These are phyloP conservation scores for Endotrypanum monterogeii DNA, from an alignment of 208 protist species.

Conservation along the genomic window DNA sequence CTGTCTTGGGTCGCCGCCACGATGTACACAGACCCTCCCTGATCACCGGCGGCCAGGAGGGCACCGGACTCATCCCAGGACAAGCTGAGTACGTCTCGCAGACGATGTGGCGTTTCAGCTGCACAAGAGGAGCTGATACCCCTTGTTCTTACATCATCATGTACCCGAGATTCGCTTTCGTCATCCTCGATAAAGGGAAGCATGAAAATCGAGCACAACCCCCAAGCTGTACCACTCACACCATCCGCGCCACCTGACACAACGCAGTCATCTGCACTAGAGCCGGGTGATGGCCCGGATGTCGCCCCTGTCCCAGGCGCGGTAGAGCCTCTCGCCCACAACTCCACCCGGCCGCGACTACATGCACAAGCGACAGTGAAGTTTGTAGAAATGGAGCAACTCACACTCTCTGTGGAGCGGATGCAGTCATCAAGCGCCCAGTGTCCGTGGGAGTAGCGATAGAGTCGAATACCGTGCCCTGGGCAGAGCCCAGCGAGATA, in stretches of 20 bases:
- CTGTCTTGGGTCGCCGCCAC: constrained; percentile 46
- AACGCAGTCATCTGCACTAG: not conserved
- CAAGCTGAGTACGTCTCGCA: constrained; percentile 45
- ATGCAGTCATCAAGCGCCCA: constrained; percentile 75
- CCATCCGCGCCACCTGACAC: not conserved
- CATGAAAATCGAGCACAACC: constrained; percentile 20
- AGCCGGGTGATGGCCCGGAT: not conserved
- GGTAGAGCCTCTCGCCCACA: constrained; percentile 36
- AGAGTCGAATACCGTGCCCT: constrained; percentile 60
- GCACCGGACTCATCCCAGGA: constrained; percentile 68
- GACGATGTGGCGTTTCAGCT: constrained; percentile 10
- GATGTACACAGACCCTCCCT: constrained; percentile 53
- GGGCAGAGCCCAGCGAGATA: constrained; percentile 69
- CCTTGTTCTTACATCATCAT: not conserved
- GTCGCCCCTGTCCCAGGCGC: not conserved
- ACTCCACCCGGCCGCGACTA: constrained; percentile 41
- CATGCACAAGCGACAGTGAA: constrained; percentile 79
- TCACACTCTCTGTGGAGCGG: constrained; percentile 45
- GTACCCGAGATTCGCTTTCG: not conserved
- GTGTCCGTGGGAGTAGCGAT: constrained; percentile 76
- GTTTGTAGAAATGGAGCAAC: constrained; percentile 63
- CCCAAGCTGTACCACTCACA: constrained; percentile 13
- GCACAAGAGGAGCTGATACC: not conserved
- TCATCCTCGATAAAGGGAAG: constrained; percentile 19
- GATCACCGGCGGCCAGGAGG: constrained; percentile 64